Conservation (phyloP, 2,329 filamentous ascomycete species). For the Epichloe hybrida region DNA sequence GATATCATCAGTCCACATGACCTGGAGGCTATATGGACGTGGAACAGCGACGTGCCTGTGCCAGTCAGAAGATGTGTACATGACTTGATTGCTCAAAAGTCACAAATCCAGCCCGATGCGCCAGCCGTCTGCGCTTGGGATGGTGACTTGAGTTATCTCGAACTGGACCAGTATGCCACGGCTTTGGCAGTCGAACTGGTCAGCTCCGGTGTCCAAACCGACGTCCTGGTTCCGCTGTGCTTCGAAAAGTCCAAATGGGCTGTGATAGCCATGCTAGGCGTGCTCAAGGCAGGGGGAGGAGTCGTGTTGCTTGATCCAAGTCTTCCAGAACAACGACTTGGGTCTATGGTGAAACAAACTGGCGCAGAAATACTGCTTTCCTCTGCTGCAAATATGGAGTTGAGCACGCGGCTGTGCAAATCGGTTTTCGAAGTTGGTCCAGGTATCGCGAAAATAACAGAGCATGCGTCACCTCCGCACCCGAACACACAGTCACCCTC, state of each 20-base stretch:
- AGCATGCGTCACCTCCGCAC: too few relatives aligned
- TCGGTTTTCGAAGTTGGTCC: too few relatives aligned
- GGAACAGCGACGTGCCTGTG: conserved; percentile 29
- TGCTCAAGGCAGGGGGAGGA: conserved; percentile 35
- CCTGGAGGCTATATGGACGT: conserved; percentile 30
- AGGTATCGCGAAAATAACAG: too few relatives aligned
- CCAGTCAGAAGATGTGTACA: conserved; percentile 31
- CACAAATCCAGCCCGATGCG: conserved; percentile 21
- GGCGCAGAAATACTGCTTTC: not conserved
- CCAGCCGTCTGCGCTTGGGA: conserved; percentile 37
- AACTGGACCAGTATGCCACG: conserved; percentile 29
- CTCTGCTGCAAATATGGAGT: not conserved
- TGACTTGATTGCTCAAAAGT: conserved; percentile 29
- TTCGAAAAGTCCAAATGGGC: conserved; percentile 37
- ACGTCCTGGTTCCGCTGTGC: conserved; percentile 30
- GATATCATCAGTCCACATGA: conserved; percentile 11
- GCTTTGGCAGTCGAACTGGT: conserved; percentile 26
- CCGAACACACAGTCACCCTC: not conserved
- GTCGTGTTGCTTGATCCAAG: conserved; percentile 34
- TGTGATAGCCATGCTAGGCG: conserved; percentile 28
- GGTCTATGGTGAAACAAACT: conserved; percentile 28
- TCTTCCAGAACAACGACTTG: conserved; percentile 30
- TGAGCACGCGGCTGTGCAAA: not conserved
- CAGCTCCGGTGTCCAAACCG: conserved; percentile 17
- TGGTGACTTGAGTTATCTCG: conserved; percentile 30